A percentile compares a stretch with the other conserved stretches of the same genome.
Conservation (phyloP, 768 basidiomycete species). For the Cyclocybe aegerita region DNA sequence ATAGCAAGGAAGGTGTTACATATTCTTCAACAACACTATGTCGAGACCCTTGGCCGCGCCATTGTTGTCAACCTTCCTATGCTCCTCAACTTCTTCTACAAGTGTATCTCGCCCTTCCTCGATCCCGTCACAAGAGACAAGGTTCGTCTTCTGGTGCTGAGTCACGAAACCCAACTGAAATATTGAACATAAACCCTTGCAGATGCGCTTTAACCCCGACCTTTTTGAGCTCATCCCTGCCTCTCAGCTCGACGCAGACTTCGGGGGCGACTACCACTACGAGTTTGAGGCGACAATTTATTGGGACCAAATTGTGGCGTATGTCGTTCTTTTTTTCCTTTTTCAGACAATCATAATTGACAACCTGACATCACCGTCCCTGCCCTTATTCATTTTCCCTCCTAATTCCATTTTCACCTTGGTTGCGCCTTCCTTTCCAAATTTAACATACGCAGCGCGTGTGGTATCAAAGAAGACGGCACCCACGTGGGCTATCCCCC, state of each 20-base stretch:
- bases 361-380: constrained; percentile 6
- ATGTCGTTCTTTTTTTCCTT: constrained; percentile 21
- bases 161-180: not conserved
- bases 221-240: constrained; percentile 71
- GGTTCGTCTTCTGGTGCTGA: constrained; percentile 36
- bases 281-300: constrained; percentile 74
- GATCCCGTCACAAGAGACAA: constrained; percentile 90
- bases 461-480: constrained; percentile 56
- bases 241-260: constrained; percentile 78
- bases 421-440: not conserved
- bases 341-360: not conserved
- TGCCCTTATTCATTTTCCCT: not conserved
- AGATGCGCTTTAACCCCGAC: constrained; percentile 91
- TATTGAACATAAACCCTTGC: not conserved
- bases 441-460: constrained; percentile 36
- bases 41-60: constrained; percentile 83
- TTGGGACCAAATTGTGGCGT: constrained; percentile 79
- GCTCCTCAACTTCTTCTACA: constrained; percentile 76
- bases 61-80: constrained; percentile 80
- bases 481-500: constrained; percentile 35
- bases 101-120: constrained; percentile 81
- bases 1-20: constrained; percentile 74
- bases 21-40: constrained; percentile 88
- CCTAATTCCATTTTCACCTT: not conserved
- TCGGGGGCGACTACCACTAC: constrained; percentile 75